Percentiles rank a stretch among this genome's conserved stretches.
phyloP scores from a whole-genome alignment of 208 protist species.

The Trypanosoma vivax region DNA sequence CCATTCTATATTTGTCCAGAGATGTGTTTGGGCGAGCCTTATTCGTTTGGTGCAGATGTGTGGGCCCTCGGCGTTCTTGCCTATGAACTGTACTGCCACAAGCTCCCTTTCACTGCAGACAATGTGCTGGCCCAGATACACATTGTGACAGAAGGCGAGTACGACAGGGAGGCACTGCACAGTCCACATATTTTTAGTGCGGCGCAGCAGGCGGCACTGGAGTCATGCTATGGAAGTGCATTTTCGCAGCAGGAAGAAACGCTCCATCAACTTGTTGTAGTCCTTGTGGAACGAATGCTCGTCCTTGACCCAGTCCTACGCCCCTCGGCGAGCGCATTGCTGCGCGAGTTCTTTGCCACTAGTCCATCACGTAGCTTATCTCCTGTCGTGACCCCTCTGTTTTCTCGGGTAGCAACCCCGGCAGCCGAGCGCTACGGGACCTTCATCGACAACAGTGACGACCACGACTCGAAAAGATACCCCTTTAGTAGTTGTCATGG shows the following conservation, averaged over 20 bases:
- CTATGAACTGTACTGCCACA: conserved; percentile 83
- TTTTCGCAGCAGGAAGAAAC: conserved; percentile 42
- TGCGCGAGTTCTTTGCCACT: conserved; percentile 42
- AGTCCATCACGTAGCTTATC: conserved; percentile 3
- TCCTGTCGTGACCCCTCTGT: no score
- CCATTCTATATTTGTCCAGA: conserved; percentile 88
- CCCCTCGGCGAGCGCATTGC: conserved; percentile 43
- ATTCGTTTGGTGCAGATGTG: conserved; percentile 78
- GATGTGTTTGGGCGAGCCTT: conserved; percentile 78
- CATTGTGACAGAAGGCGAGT: conserved; percentile 76
- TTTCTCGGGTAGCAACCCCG: not conserved
- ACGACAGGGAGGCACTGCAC: conserved; percentile 44
- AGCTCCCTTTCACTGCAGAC: conserved; percentile 69
- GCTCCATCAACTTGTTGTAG: conserved; percentile 55
- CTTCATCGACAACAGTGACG: not conserved
- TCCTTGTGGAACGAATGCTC: conserved; percentile 62
- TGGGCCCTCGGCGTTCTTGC: conserved; percentile 81
- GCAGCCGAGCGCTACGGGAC: not conserved
- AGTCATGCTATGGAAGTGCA: conserved; percentile 34
- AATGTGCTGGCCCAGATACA: conserved; percentile 85
- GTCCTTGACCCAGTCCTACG: conserved; percentile 40
- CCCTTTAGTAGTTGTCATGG: no score
- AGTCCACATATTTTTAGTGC: conserved; percentile 35
- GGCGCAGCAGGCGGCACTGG: conserved; percentile 25
- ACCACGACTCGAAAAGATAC: not conserved